Conservation (phyloP, 1,284 basidiomycete genomes). For the Rhodotorula sp. region DNA sequence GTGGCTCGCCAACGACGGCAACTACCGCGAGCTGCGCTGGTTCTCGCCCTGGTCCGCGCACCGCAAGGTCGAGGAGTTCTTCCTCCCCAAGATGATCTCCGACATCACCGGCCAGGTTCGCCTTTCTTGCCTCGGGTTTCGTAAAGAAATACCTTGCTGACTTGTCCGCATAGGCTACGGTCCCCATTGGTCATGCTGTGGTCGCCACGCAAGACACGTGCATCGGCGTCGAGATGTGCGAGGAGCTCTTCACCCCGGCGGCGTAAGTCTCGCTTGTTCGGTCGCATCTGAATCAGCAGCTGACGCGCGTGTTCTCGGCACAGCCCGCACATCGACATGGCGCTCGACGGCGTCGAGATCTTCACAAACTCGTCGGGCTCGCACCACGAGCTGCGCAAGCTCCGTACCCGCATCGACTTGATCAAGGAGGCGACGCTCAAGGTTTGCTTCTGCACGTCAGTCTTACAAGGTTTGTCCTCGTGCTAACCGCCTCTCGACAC, state of each 20-base stretch:
- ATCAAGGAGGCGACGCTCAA: constrained; percentile 97
- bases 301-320: background rate
- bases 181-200: constrained; percentile 94
- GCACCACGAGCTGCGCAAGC: constrained; percentile 94
- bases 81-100: constrained; percentile 81
- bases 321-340: constrained; percentile 95
- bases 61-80: constrained; percentile 82
- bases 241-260: constrained; percentile 94
- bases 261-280: constrained; percentile 59
- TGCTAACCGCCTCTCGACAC: background rate
- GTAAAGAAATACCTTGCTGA: no score
- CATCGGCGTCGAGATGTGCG: constrained; percentile 93
- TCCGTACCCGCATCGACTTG: constrained; percentile 85
- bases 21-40: constrained; percentile 93
- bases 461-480: background rate
- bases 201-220: constrained; percentile 92
- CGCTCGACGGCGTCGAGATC: constrained; percentile 95
- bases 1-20: constrained; percentile 99
- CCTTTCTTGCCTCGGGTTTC: no score
- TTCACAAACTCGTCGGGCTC: constrained; percentile 97
- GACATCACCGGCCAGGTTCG: constrained; percentile 72
- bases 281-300: background rate
- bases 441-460: constrained; percentile 53
- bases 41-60: constrained; percentile 95
- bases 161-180: constrained; percentile 57